Evolutionary conservation across 495 filamentous ascomycete genomes (phyloP), one percentile per base, ranked within the genome.

Genomic region (Articulospora tetracladia): DNA sequence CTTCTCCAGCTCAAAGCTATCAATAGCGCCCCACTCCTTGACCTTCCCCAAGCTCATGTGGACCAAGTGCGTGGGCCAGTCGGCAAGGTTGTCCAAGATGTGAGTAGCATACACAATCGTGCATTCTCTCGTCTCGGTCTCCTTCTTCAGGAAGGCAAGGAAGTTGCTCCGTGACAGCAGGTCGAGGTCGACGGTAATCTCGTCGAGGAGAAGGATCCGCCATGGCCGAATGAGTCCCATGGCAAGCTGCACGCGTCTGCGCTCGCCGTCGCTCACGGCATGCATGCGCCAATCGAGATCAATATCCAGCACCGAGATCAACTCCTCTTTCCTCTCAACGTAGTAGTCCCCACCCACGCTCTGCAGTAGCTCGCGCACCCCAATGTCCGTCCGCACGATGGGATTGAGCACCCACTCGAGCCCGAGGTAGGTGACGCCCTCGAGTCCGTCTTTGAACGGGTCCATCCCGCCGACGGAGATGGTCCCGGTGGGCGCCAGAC

Each of bases 331-430:
- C 0, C 95, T 85, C 26, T 81, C 84, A 1, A 87, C 81, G 73
- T 89, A 98, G 66, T 78, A 79, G 67, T 96, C 85, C 1, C 94
- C 95, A 57, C 94, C 94, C 1, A 98, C 89, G 13, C 87, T 92
- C 32, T 81, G 73, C 20, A 98, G 83, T 7, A 98, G 84, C 44
- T 93, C 92, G 2, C 81, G 82, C 2, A 98, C 92, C 41, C 89
- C 91, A 60, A 98, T 96, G 73, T 99, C 94, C 17, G 88, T 94
- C 28, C 95, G 86, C 34, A 98, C 95, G 66, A 97, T 95, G 32
- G 86, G 88, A 76, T 98, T 98, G n/a, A 98, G 84, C 13, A 98
- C 95, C 95, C 95, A 99, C 76, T 99, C 94, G 0, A 95, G 83
- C 0, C 94, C 94, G 6, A 99, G 87, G 72, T 99, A 99, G 51